Base-by-base conservation (phyloP, 2,329 filamentous ascomycete species). In the Epichloe sibirici region DNA sequence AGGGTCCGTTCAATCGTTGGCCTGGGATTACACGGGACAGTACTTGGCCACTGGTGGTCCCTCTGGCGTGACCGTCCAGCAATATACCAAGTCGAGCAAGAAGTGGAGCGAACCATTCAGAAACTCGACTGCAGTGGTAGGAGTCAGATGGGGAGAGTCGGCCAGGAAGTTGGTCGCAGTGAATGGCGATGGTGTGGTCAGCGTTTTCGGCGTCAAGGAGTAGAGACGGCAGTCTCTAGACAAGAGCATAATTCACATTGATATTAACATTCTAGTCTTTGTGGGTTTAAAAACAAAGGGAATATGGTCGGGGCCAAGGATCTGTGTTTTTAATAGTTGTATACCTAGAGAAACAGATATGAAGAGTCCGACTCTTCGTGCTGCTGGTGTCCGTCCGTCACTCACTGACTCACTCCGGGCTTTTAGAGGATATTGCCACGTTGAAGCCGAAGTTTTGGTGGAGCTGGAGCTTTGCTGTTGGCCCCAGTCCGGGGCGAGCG, bases 1-100 rank as follows among this genome's bases (percentile, higher is more conserved):
- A 52, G 84, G 82, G 56, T 76, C 81, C n/a, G 81, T 95, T 47
- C 79, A 86, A 56, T 82, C 79, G 42, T 76, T 96, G 57, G 76
- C 78, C 48, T 98, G 90, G 90, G 93, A 98, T 65, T 96, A 95
- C 73, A 93, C 88, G 6, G 91, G 90, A 44, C 91, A 96, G 69
- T 98, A 87, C 72, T 75, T 98, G 51, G 87, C 90, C 28, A 86
- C 86, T 12, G 87, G 82, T 4, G 91, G 91, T 6, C 77, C 85
- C 4, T 82, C 85, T 45, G 90, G 90, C 31, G 73, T 96, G 46
- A 88, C 86, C 5, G 88, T 98, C 42, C 88, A 93, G 67, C 86
- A 95, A 63, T 98, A 94, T 69, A 78, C 80, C 57, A 98, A 97
- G 77, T 75, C 82, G 50, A 78, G 81, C 56, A 98, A 95, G 78